phyloP scores from a whole-genome alignment of 305 asterid species.

The Fraxinus velutina region DNA sequence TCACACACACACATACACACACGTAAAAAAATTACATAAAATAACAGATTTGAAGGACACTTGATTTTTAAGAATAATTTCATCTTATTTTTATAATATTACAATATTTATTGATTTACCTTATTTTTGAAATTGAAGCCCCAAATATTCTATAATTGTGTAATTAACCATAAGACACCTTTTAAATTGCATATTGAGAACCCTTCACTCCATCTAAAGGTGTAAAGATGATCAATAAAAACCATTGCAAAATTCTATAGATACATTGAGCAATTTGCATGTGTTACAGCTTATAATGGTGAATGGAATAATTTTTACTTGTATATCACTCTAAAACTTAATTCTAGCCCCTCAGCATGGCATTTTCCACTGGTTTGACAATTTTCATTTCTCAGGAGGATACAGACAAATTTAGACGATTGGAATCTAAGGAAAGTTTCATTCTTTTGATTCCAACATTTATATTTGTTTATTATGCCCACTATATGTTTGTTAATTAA shows the following conservation, averaged over 20 bases:
- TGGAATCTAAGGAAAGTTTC: slow-evolving; percentile 42
- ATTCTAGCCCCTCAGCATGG: neutral
- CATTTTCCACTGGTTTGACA: neutral
- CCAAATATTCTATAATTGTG: too few species aligned
- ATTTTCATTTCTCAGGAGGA: slow-evolving; percentile 22
- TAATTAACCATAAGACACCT: too few species aligned
- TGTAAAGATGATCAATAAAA: neutral
- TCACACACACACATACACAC: too few species aligned
- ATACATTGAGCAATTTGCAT: neutral
- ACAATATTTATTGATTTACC: too few species aligned
- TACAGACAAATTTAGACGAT: slow-evolving; percentile 34
- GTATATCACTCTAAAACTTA: neutral
- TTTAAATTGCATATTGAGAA: neutral
- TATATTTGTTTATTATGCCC: slow-evolving; percentile 33
- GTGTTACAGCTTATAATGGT: neutral
- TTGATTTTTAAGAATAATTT: too few species aligned
- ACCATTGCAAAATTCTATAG: neutral
- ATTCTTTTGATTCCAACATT: slow-evolving; percentile 32
- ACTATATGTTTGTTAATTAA: slow-evolving; percentile 31
- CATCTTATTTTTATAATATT: too few species aligned
- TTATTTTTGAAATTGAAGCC: too few species aligned
- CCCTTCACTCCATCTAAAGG: neutral
- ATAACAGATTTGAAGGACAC: too few species aligned
- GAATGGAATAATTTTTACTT: neutral
- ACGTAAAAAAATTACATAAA: too few species aligned